A percentile compares a stretch with the other conserved stretches of the same genome.
Conservation (phyloP, 2,329 filamentous ascomycete genomes). For the Clonostachys rosea region DNA sequence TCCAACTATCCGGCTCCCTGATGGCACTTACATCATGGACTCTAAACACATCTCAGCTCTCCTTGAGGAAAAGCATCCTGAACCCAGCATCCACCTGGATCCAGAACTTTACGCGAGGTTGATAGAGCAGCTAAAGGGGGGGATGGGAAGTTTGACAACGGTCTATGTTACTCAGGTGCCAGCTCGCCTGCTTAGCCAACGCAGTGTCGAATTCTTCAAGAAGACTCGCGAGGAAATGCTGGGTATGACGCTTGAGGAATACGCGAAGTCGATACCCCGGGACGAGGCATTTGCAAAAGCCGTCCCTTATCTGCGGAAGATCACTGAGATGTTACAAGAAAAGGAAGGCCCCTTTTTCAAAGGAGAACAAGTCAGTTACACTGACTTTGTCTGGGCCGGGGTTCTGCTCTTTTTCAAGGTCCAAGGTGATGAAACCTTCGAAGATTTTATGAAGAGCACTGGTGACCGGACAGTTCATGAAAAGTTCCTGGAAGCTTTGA, state of each 20-base stretch:
- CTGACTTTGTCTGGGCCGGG: slow-evolving; percentile 52
- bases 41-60: slow-evolving; percentile 52
- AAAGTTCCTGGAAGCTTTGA: slow-evolving; percentile 1
- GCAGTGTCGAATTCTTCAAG: slow-evolving; percentile 50
- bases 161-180: slow-evolving; percentile 45
- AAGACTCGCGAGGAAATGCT: slow-evolving; percentile 39
- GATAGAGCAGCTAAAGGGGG: slow-evolving; percentile 24
- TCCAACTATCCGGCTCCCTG: slow-evolving; percentile 49
- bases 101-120: slow-evolving; percentile 41
- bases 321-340: slow-evolving; percentile 45
- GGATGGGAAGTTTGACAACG: slow-evolving; percentile 25
- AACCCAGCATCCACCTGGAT: slow-evolving; percentile 53
- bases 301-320: slow-evolving; percentile 21
- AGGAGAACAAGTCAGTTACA: slow-evolving; percentile 49
- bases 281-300: slow-evolving; percentile 41
- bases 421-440: slow-evolving; percentile 28
- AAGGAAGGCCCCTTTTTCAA: slow-evolving; percentile 55
- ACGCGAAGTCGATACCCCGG: slow-evolving; percentile 18
- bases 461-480: slow-evolving; percentile 3
- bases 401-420: slow-evolving; percentile 34
- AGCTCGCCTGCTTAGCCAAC: slow-evolving; percentile 41
- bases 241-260: slow-evolving; percentile 48
- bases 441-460: slow-evolving; percentile 21
- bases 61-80: slow-evolving; percentile 55
- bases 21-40: slow-evolving; percentile 60